Evolutionary conservation across 2,329 filamentous ascomycete species (phyloP), one percentile per base, ranked within the genome.

Genomic region (Cladorrhinum sp.): DNA sequence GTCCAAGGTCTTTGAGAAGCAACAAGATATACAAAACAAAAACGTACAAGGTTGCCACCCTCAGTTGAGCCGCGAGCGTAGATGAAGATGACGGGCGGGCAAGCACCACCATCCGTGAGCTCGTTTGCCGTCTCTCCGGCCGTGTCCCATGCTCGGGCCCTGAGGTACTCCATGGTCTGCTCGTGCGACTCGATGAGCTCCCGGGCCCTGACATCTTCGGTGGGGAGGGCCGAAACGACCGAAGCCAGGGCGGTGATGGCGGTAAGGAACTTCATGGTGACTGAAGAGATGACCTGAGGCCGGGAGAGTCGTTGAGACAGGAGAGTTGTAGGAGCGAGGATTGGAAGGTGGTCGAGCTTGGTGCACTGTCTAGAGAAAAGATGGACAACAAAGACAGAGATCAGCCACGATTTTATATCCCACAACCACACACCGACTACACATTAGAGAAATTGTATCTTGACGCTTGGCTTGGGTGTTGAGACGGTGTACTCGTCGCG

Each of bases 11-110:
- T 21, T 23, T 12, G 28, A 46, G 4, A 46, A 46, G 39, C 5
- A 5, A 21, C 5, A 6, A 18, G 3, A 8, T 53, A 10, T 12
- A 6, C 18, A 16, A 54, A 20, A 36, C 14, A n/a, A 28, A 30
- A 55, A 55, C 55, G 59, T 62, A 62, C 75, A 70, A 77, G 71
- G 67, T 77, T 77, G 30, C 75, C 75, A 5, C 60, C 7, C 64
- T 77, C 75, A 10, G 71, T 73, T 3, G 75, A 75, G 50, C 69
- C 75, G n/a, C 75, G 73, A 50, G 75, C 75, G 60, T 68, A 77
- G 68, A 77, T 72, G 67, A 76, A 72, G 65, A 77, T 77, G 52
- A 71, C 73, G 5, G 59, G 62, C 2, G 75, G 75, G 65, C 76
- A 77, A 39, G 54, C 21, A 18, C 54, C 54, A 36, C 54, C 54